phyloP scores from a whole-genome alignment of 441 rosid genomes.

The Erodium trifolium region DNA sequence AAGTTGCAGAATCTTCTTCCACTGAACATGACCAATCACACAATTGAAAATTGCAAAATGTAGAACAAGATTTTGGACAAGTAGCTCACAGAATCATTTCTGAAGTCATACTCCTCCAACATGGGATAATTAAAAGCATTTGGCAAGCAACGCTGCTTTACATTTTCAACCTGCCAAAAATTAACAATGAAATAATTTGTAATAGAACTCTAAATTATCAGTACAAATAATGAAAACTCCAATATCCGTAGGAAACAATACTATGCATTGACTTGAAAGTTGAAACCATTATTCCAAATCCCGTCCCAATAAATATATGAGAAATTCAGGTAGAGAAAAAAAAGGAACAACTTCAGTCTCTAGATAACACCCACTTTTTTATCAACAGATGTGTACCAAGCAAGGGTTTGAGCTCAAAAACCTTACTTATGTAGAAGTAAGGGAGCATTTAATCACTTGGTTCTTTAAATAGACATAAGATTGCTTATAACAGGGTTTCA shows the following conservation, averaged over 20 bases:
- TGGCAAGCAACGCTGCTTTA: slow-evolving; percentile 93
- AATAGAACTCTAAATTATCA: not conserved
- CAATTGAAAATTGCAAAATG: not conserved
- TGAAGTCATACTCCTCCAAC: slow-evolving; percentile 96
- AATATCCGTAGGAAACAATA: not conserved
- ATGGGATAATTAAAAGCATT: slow-evolving; percentile 90
- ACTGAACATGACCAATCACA: not conserved
- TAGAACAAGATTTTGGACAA: not conserved
- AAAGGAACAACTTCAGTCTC: too few species aligned
- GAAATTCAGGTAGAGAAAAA: too few species aligned
- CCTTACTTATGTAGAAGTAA: too few species aligned
- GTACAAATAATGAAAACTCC: not conserved
- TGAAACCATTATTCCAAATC: not conserved
- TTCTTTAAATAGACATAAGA: too few species aligned
- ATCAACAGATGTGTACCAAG: too few species aligned
- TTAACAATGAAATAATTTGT: slow-evolving; percentile 4
- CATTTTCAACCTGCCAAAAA: slow-evolving; percentile 73
- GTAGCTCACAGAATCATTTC: slow-evolving; percentile 73
- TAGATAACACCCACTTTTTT: too few species aligned
- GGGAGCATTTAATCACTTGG: too few species aligned
- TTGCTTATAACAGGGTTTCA: too few species aligned
- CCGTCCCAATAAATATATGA: not conserved
- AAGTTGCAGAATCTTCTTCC: not conserved
- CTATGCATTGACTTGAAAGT: not conserved
- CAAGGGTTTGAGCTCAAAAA: too few species aligned